Conservation (phyloP, 2,329 filamentous ascomycete species). For the Huntiella savannae region DNA sequence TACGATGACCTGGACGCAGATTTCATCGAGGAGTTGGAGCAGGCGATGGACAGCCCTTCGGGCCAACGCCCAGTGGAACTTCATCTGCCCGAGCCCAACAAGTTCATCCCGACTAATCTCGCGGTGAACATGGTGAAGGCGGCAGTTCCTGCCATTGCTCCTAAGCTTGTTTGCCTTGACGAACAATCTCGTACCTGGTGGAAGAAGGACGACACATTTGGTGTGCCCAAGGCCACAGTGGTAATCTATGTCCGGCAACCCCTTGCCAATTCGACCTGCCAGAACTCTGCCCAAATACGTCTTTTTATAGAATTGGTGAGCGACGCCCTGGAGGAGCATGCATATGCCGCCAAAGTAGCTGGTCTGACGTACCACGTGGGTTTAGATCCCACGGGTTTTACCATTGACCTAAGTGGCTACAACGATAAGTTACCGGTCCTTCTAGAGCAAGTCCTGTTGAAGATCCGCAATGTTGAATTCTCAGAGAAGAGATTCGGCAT, state of each 20-base stretch:
- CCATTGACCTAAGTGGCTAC: slow-evolving; percentile 69
- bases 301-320: slow-evolving; percentile 72
- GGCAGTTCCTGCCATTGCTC: slow-evolving; percentile 51
- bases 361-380: slow-evolving; percentile 69
- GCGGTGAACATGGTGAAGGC: slow-evolving; percentile 90
- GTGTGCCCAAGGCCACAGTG: slow-evolving; percentile 87
- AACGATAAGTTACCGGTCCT: slow-evolving; percentile 91
- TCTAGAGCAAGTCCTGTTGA: slow-evolving; percentile 69
- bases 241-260: slow-evolving; percentile 65
- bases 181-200: slow-evolving; percentile 69
- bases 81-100: slow-evolving; percentile 79
- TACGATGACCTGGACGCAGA: slow-evolving; percentile 60
- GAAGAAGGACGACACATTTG: slow-evolving; percentile 97
- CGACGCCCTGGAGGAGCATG: slow-evolving; percentile 79
- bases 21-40: slow-evolving; percentile 50
- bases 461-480: slow-evolving; percentile 68
- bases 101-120: slow-evolving; percentile 84
- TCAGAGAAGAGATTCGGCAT: slow-evolving; percentile 79
- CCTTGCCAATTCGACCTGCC: slow-evolving; percentile 58
- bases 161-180: slow-evolving; percentile 73
- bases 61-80: slow-evolving; percentile 47
- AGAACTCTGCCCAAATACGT: slow-evolving; percentile 57
- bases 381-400: slow-evolving; percentile 52
- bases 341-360: slow-evolving; percentile 87
- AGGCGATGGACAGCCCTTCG: slow-evolving; percentile 38